These are phyloP conservation scores for Camelina sativa DNA, from an alignment of 345 rosid genomes.

Conservation along the genomic window DNA sequence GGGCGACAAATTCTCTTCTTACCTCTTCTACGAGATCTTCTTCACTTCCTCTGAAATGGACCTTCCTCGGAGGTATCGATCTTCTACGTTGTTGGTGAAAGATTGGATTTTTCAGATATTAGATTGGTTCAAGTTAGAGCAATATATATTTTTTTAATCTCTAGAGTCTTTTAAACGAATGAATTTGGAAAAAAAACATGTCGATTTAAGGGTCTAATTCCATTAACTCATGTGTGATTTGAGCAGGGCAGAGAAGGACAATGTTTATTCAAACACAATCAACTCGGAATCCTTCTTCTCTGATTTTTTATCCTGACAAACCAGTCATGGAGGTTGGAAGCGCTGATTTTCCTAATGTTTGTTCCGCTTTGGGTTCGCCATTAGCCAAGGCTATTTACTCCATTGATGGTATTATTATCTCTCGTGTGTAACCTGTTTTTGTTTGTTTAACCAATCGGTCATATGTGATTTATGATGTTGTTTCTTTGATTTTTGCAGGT, in stretches of 20 bases:
- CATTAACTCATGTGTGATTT: background rate
- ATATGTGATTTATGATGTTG: background rate
- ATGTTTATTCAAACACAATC: conserved; percentile 93
- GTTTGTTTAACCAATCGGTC: conserved; percentile 9
- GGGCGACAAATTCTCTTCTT: conserved; percentile 12
- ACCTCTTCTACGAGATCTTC: conserved; percentile 36
- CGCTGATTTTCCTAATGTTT: conserved; percentile 83
- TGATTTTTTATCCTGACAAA: conserved; percentile 93
- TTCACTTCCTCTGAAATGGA: conserved; percentile 47
- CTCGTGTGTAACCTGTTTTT: background rate
- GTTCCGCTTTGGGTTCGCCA: conserved; percentile 71
- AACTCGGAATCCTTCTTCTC: conserved; percentile 87
- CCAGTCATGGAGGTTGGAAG: conserved; percentile 93
- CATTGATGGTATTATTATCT: conserved; percentile 60
- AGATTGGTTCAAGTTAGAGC: background rate
- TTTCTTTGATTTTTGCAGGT: conserved; percentile 50
- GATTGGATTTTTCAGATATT: background rate
- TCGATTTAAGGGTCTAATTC: conserved; percentile 4
- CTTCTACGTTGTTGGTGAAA: background rate
- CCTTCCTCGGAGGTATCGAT: conserved; percentile 50
- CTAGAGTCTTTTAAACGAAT: background rate
- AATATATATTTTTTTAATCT: background rate
- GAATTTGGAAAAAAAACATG: background rate
- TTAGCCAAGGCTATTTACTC: conserved; percentile 77
- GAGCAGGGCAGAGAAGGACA: conserved; percentile 81